Evolutionary conservation across 169 alveolate genomes (phyloP), one percentile per base, ranked within the genome.

Genomic region (Sarcocystis neurona): DNA sequence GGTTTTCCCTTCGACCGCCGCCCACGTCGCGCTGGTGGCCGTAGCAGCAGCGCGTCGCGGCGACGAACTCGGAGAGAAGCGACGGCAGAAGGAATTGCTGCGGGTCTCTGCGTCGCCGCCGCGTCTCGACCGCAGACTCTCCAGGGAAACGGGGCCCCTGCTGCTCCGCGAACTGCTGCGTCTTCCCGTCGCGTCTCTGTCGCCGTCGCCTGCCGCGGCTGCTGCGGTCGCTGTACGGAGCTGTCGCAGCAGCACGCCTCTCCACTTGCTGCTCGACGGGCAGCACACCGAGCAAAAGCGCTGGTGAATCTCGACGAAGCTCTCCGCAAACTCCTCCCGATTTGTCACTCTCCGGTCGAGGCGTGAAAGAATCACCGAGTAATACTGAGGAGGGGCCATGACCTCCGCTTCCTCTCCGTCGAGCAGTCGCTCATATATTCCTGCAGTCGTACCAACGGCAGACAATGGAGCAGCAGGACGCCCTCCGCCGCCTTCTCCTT

Each of bases 271-370:
- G 75, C 75, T 63, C 75, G 75, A 41, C 39, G 75, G 43, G 5
- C 44, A 30, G n/a, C 75, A 63, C 6, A 63, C 75, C 10, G 37
- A 6, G 75, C 75, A 63, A n/a, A 30, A 63, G 27, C 27, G 34
- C 43, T 63, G 75, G 41, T 63, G 75, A n/a, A 63, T 37, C 20
- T 63, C 75, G 46, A 63, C 75, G 12, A 63, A 63, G 41, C 44
- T 43, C 41, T 37, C 39, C 37, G 41, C 75, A 41, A 63, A 63
- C 75, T 12, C 43, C 39, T n/a, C 44, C 75, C 18, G 6, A 18
- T 63, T 43, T 3, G 32, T 43, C 6, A 63, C 75, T 15, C 75
- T 37, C 2, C 75, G 34, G n/a, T 63, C 75, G 75, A 63, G 46
- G 75, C 12, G 1, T 18, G 75, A 30, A 37, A 63, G 43, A 37